phyloP scores from a whole-genome alignment of 352 stramenopile species.

The Globisporangium spinosum region DNA sequence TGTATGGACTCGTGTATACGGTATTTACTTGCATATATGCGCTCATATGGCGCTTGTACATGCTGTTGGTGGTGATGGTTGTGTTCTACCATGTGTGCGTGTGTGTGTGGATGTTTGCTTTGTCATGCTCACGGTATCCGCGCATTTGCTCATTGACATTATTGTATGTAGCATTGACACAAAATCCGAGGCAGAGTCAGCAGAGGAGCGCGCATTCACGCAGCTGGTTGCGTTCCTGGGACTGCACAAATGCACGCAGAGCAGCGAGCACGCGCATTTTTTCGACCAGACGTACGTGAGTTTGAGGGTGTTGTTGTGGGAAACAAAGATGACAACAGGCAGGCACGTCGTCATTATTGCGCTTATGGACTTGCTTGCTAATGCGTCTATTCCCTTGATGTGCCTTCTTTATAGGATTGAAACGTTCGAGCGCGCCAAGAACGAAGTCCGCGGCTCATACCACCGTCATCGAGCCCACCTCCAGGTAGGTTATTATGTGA shows the following conservation, averaged over 20 bases:
- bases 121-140: too few species aligned
- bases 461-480: slow-evolving; percentile 43
- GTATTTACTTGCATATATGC: neutral
- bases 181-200: slow-evolving; percentile 12
- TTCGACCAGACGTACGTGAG: slow-evolving; percentile 40
- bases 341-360: neutral
- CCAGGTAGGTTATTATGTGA: slow-evolving; percentile 24
- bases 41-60: neutral
- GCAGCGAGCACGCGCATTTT: slow-evolving; percentile 31
- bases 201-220: slow-evolving; percentile 16
- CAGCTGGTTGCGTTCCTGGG: slow-evolving; percentile 32
- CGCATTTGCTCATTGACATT: too few species aligned
- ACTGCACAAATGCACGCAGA: slow-evolving; percentile 36
- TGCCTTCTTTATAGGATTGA: slow-evolving; percentile 42
- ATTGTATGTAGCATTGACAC: slow-evolving; percentile 9
- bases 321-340: neutral
- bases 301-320: neutral
- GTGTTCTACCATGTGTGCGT: neutral
- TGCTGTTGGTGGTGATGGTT: neutral
- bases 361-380: neutral
- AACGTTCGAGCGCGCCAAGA: slow-evolving; percentile 59
- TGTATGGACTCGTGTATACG: slow-evolving; percentile 21
- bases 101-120: too few species aligned
- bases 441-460: slow-evolving; percentile 55
- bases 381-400: neutral